phyloP scores from a whole-genome alignment of 306 rosid genomes.

The Arachis hypogaea region DNA sequence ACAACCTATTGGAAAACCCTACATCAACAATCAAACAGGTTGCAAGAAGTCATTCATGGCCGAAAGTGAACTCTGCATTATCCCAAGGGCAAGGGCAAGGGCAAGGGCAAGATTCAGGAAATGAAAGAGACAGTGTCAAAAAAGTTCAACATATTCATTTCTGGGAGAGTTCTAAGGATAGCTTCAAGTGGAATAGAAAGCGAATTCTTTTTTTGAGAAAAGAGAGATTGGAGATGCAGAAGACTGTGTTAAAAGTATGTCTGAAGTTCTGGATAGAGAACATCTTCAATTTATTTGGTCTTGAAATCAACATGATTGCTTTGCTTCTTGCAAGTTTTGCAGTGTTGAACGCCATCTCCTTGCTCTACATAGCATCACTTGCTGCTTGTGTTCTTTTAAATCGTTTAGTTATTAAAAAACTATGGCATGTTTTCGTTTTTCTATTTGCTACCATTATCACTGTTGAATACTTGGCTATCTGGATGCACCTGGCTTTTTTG shows the following conservation, averaged over 20 bases:
- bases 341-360: conserved; percentile 75
- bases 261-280: conserved; percentile 86
- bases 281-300: conserved; percentile 86
- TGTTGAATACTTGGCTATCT: conserved; percentile 78
- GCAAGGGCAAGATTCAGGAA: conserved; percentile 43
- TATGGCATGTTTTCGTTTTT: conserved; percentile 81
- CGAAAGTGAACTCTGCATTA: conserved; percentile 48
- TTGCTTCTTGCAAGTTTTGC: conserved; percentile 95
- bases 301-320: conserved; percentile 92
- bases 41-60: conserved; percentile 57
- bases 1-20: conserved; percentile 43
- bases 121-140: conserved; percentile 54
- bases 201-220: conserved; percentile 70
- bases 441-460: conserved; percentile 77
- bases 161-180: conserved; percentile 84
- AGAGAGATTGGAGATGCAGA: conserved; percentile 90
- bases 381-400: conserved; percentile 78
- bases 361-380: conserved; percentile 73
- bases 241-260: conserved; percentile 67
- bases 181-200: conserved; percentile 83
- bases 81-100: conserved; percentile 40
- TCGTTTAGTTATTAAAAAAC: conserved; percentile 59
- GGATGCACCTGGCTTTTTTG: conserved; percentile 58
- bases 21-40: conserved; percentile 47
- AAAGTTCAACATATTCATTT: conserved; percentile 55